Conservation (phyloP, 371 early-diverging fungal genomes). For the Circinella minor region DNA sequence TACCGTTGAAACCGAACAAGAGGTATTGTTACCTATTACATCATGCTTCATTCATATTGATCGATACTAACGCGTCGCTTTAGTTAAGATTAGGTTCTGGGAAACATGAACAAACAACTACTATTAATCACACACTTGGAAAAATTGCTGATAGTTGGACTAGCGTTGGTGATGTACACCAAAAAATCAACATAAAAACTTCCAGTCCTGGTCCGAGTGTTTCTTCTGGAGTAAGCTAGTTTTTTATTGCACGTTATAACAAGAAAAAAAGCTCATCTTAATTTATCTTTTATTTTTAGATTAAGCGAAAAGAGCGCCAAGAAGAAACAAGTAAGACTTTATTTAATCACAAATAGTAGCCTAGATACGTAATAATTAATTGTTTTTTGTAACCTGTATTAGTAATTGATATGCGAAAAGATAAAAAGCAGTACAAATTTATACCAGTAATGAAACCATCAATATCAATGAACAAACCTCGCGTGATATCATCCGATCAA, state of each 20-base stretch:
- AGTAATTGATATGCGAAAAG: constrained; percentile 4
- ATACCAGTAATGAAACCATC: constrained; percentile 13
- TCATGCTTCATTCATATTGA: not conserved
- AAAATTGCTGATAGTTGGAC: not conserved
- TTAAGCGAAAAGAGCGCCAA: not conserved
- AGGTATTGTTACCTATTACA: not conserved
- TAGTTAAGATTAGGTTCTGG: not conserved
- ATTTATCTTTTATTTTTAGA: not conserved
- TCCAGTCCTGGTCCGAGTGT: not conserved
- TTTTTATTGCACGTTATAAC: not conserved
- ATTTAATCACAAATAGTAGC: not conserved
- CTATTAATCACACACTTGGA: no score
- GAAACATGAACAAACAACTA: no score
- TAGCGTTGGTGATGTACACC: not conserved
- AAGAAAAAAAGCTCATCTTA: not conserved
- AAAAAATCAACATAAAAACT: not conserved
- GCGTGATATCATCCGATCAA: not conserved
- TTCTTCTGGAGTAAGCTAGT: not conserved
- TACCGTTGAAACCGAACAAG: not conserved
- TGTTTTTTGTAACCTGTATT: not conserved
- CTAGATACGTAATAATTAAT: not conserved
- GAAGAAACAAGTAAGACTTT: not conserved
- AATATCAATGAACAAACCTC: constrained; percentile 12
- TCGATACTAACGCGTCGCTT: not conserved
- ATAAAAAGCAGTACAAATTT: not conserved